Evolutionary conservation across 306 rosid species (phyloP), one percentile per base, ranked within the genome.

Genomic region (Acacia confusa): DNA sequence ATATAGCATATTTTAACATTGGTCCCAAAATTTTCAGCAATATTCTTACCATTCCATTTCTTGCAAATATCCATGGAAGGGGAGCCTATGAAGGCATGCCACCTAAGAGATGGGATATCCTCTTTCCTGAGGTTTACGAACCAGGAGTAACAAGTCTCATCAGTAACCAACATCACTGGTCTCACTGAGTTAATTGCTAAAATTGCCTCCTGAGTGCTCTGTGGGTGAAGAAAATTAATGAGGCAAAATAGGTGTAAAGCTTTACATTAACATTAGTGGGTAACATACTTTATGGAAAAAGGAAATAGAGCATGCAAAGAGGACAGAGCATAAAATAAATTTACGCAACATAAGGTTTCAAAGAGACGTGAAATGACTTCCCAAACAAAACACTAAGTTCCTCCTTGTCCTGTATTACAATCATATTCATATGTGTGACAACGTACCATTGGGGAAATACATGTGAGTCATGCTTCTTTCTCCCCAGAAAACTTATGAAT

Each of bases 141-240:
- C 99, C 97, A 92, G 13, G 64, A 3, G 72, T 81, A 66, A 75
- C 94, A 88, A 84, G 91, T 85, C 70, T 88, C 88, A 66, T 95
- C 99, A 22, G 67, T 78, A 70, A 95, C 94, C 84, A 90, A 32
- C 90, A 95, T 84, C 77, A 87, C 90, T 43, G 98, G 99, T 75
- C 77, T 90, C 84, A 90, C 92, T 47, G 89, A 70, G 28, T 16
- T 64, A 82, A 95, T 85, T 69, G 99, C 99, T 48, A 80, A 81
- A 76, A 80, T 77, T 34, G 98, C 90, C 89, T 93, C 98, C 83
- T 93, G 89, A 79, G 85, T 86, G 85, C 86, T 88, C 99, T 95
- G 78, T 38, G 72, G 28, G 22, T 72, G 36, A 65, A 24, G n/a
- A 67, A 72, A 70, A 66, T 55, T 67, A 40, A 70, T 24, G 40